Evolutionary conservation across 768 basidiomycete species (phyloP).

Genomic region (Neoboletus brunneissimus): DNA sequence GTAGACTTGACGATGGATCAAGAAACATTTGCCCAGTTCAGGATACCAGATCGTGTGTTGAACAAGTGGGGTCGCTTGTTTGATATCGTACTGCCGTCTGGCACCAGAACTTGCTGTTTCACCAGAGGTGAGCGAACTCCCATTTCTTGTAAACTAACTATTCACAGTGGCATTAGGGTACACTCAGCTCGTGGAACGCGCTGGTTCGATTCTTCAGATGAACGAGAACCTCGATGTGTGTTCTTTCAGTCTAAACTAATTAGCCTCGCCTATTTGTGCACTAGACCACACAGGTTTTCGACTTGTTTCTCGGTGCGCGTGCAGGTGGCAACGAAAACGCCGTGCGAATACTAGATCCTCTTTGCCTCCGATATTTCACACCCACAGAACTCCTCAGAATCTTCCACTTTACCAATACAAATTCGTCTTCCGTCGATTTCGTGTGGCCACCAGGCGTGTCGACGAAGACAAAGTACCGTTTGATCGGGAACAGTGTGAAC

Average conservation of each 20-base stretch:
- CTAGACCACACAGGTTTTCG: conserved; percentile 61
- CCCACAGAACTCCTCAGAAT: conserved; percentile 69
- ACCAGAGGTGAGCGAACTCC: conserved; percentile 54
- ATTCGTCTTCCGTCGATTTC: conserved; percentile 33
- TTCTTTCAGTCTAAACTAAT: neutral
- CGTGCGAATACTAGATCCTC: conserved; percentile 51
- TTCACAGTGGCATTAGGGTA: conserved; percentile 50
- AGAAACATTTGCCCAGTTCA: conserved; percentile 25
- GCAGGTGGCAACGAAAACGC: conserved; percentile 40
- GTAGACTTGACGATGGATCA: conserved; percentile 10
- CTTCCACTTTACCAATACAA: conserved; percentile 49
- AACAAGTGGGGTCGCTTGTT: conserved; percentile 76
- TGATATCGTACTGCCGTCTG: conserved; percentile 70
- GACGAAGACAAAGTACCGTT: conserved; percentile 65
- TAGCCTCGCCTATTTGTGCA: neutral
- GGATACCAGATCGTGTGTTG: conserved; percentile 60
- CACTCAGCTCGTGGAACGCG: conserved; percentile 70
- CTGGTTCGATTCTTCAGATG: conserved; percentile 75
- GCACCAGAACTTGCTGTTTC: conserved; percentile 70
- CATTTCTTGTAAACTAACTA: neutral
- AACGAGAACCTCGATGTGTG: conserved; percentile 64
- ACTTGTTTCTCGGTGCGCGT: conserved; percentile 50
- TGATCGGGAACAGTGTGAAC: conserved; percentile 84
- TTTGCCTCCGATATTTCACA: conserved; percentile 73
- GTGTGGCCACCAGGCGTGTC: conserved; percentile 63